phyloP scores from a whole-genome alignment of 2,329 filamentous ascomycete genomes.

The Cladosporium colombiae region DNA sequence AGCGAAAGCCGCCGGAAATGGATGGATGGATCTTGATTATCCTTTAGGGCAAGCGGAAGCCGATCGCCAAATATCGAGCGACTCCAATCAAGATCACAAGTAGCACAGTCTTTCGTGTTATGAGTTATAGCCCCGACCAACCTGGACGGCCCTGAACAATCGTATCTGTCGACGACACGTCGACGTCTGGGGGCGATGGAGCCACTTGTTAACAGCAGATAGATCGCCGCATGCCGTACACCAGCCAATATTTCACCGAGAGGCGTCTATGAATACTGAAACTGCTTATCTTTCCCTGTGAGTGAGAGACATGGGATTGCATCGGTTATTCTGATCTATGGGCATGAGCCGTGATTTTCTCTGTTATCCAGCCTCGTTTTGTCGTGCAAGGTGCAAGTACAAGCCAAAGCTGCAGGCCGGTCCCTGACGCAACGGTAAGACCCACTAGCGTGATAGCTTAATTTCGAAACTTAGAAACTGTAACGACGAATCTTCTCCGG shows the following conservation, averaged over 20 bases:
- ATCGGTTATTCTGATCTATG: background rate
- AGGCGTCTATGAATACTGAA: background rate
- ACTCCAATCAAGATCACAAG: background rate
- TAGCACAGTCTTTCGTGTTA: background rate
- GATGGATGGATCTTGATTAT: background rate
- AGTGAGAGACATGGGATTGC: background rate
- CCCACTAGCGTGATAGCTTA: background rate
- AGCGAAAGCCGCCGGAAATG: constrained; percentile 3
- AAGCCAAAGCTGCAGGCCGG: background rate
- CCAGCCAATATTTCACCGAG: background rate
- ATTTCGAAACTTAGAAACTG: background rate
- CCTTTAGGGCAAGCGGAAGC: background rate
- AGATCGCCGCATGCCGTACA: background rate
- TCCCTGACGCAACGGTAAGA: background rate
- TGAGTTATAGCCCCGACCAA: background rate
- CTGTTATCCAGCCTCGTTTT: background rate
- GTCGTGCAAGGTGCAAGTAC: background rate
- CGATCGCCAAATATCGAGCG: background rate
- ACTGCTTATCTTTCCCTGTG: background rate
- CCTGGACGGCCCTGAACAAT: background rate
- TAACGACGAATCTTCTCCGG: background rate
- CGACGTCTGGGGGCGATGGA: background rate
- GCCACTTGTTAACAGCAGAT: background rate
- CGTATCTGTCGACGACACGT: background rate
- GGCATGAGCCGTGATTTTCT: background rate